Evolutionary conservation across 345 rosid species (phyloP).

Genomic region (Brassica nigra): DNA sequence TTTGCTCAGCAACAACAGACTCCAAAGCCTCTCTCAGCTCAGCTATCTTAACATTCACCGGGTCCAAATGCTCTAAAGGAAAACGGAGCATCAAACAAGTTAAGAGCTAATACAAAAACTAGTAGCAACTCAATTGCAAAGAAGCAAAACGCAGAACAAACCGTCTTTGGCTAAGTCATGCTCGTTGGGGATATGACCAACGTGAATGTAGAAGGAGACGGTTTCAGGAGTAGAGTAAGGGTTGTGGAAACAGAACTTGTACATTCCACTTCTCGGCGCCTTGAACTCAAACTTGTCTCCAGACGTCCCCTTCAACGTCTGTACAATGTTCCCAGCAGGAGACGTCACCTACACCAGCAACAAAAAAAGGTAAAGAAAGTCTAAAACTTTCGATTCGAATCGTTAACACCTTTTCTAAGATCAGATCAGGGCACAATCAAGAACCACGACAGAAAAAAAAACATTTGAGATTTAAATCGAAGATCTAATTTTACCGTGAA

Average conservation of each 20-base stretch:
- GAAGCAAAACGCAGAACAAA: slow-evolving; percentile 34
- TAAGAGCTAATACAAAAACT: background rate
- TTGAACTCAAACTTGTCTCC: slow-evolving; percentile 94
- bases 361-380: background rate
- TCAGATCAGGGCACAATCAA: slow-evolving; percentile 1
- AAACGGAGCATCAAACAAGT: slow-evolving; percentile 17
- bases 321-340: slow-evolving; percentile 72
- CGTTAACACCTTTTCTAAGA: no score
- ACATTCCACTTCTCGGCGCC: slow-evolving; percentile 95
- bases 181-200: slow-evolving; percentile 92
- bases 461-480: background rate
- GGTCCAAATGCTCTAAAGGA: slow-evolving; percentile 84
- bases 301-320: slow-evolving; percentile 77
- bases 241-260: slow-evolving; percentile 93
- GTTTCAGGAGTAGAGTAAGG: slow-evolving; percentile 93
- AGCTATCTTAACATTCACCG: slow-evolving; percentile 89
- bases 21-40: slow-evolving; percentile 93
- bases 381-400: background rate
- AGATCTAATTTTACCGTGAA: slow-evolving; percentile 53
- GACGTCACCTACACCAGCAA: slow-evolving; percentile 64
- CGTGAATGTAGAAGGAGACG: slow-evolving; percentile 90
- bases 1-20: slow-evolving; percentile 93
- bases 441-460: background rate
- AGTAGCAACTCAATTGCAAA: no score
- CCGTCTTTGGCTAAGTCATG: slow-evolving; percentile 97